phyloP scores from a whole-genome alignment of 1,284 basidiomycete species.

The Cutaneotrichosporon spelunceum region DNA sequence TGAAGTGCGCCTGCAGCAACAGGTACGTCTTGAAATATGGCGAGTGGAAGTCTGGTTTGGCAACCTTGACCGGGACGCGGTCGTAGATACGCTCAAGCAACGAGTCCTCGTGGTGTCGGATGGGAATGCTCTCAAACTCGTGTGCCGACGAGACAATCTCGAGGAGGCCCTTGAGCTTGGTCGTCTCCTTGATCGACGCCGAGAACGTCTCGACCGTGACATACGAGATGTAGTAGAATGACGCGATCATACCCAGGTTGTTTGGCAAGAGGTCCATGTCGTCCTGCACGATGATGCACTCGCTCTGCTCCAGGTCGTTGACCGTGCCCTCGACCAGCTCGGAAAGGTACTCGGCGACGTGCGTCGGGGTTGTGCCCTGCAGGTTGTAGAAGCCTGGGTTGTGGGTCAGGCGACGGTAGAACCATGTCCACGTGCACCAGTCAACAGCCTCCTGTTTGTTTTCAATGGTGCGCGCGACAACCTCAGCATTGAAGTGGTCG shows the following conservation, averaged over 20 bases:
- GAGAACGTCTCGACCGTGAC: conserved; percentile 96
- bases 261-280: conserved; percentile 89
- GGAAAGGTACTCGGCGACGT: conserved; percentile 89
- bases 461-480: conserved; percentile 97
- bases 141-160: conserved; percentile 95
- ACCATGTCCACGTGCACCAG: conserved; percentile 56
- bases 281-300: conserved; percentile 86
- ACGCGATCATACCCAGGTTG: conserved; percentile 95
- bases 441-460: conserved; percentile 97
- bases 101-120: conserved; percentile 83
- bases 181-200: conserved; percentile 88
- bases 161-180: conserved; percentile 94
- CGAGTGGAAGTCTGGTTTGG: conserved; percentile 80
- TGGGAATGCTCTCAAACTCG: conserved; percentile 92
- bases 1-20: conserved; percentile 94
- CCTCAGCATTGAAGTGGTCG: conserved; percentile 98
- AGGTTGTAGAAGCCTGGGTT: conserved; percentile 85
- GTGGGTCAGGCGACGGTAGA: conserved; percentile 94
- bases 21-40: conserved; percentile 99
- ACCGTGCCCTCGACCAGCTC: conserved; percentile 93
- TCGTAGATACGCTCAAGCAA: conserved; percentile 86
- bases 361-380: conserved; percentile 87
- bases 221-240: conserved; percentile 64
- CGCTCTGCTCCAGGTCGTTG: conserved; percentile 84
- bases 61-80: conserved; percentile 92